Conservation (phyloP, 2,329 filamentous ascomycete species). For the Nigrospora oryzae region DNA sequence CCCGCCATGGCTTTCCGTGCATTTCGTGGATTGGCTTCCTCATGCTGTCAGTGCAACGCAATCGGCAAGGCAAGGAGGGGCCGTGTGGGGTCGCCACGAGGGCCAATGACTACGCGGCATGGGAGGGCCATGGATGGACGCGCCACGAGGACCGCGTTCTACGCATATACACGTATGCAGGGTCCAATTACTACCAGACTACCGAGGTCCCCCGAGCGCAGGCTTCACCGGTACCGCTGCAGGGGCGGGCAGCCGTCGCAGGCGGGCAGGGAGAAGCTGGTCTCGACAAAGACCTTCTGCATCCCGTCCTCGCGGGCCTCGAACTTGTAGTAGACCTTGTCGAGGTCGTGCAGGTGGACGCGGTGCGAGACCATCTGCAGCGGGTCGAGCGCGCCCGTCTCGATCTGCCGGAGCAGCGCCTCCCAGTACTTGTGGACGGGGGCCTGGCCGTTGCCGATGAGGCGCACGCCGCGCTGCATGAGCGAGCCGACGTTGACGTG, state of each 20-base stretch:
- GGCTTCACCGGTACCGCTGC: slow-evolving; percentile 22
- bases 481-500: slow-evolving; percentile 77
- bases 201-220: too few relatives aligned
- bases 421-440: slow-evolving; percentile 83
- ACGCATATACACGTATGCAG: too few relatives aligned
- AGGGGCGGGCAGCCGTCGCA: slow-evolving; percentile 33
- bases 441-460: slow-evolving; percentile 59
- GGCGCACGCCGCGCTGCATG: slow-evolving; percentile 79
- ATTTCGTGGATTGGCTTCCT: too few relatives aligned
- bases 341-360: slow-evolving; percentile 64
- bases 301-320: slow-evolving; percentile 57
- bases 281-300: slow-evolving; percentile 71
- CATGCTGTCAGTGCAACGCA: too few relatives aligned
- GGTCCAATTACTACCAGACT: too few relatives aligned
- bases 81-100: too few relatives aligned
- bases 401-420: slow-evolving; percentile 60
- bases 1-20: too few relatives aligned
- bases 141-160: too few relatives aligned
- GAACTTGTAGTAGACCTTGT: slow-evolving; percentile 56
- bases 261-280: slow-evolving; percentile 43
- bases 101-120: too few relatives aligned
- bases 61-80: too few relatives aligned
- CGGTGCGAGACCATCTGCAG: slow-evolving; percentile 76
- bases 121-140: too few relatives aligned
- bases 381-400: slow-evolving; percentile 62